phyloP scores from a whole-genome alignment of 2,329 filamentous ascomycete species.

The Trematosphaeria pertusa region DNA sequence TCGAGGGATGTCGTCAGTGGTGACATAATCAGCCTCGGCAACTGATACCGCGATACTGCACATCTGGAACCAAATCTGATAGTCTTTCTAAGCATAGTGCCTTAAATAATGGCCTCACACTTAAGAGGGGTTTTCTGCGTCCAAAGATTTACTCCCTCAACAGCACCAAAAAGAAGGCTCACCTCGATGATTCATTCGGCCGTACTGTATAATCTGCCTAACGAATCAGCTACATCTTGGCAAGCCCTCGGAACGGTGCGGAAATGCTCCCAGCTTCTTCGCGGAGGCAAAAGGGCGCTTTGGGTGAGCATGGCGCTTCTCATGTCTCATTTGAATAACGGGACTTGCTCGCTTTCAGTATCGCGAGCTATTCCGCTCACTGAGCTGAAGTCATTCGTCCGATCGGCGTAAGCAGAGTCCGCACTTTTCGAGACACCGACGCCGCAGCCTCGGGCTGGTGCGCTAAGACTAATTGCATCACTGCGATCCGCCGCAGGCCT shows the following conservation, averaged over 20 bases:
- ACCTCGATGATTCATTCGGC: no score
- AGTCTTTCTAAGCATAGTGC: no score
- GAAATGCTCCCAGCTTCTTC: constrained; percentile 14
- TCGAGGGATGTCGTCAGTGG: constrained; percentile 24
- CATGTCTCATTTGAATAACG: neutral
- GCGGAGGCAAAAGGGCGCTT: constrained; percentile 10
- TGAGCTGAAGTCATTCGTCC: neutral
- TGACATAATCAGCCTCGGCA: constrained; percentile 22
- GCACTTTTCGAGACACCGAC: neutral
- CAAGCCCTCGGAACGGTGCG: constrained; percentile 24
- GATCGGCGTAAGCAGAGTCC: neutral
- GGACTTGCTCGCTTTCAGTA: neutral
- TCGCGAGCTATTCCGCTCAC: no score
- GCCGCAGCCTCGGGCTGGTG: neutral
- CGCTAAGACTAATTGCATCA: constrained; percentile 9
- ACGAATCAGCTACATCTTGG: constrained; percentile 12
- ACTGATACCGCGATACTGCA: constrained; percentile 18
- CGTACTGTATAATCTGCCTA: no score
- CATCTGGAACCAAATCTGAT: no score
- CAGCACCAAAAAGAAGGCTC: no score
- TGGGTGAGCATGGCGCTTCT: constrained; percentile 16
- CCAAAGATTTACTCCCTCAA: no score
- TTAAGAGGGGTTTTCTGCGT: no score
- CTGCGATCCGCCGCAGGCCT: constrained; percentile 35
- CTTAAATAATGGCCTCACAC: no score